Evolutionary conservation across 108 stramenopile genomes (phyloP).

Genomic region (Epipyxis sp.): DNA sequence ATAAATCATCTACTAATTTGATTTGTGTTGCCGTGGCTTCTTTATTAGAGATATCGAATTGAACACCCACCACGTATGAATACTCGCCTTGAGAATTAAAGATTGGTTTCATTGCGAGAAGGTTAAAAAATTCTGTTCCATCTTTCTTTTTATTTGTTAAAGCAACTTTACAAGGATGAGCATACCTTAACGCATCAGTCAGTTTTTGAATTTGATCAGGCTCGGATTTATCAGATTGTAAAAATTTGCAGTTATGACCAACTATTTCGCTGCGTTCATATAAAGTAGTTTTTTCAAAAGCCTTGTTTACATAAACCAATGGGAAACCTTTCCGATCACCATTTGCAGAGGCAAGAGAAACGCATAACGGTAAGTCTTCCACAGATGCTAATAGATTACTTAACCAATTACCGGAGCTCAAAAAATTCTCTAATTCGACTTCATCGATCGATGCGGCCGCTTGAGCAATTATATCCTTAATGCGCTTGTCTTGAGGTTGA

Average conservation of each 20-base stretch:
- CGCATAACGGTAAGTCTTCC: not conserved
- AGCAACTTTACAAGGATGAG: not conserved
- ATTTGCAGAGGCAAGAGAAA: not conserved
- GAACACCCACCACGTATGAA: not conserved
- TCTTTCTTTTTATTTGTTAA: not conserved
- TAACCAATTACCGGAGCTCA: not conserved
- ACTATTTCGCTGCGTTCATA: not conserved
- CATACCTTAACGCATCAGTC: not conserved
- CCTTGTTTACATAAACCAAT: constrained; percentile 9
- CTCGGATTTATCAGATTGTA: not conserved
- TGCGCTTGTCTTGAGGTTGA: not conserved
- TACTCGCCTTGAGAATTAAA: not conserved
- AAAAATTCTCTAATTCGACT: not conserved
- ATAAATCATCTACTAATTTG: constrained; percentile 9
- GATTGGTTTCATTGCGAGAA: not conserved
- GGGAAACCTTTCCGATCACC: not conserved
- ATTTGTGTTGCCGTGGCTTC: not conserved
- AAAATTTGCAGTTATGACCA: not conserved
- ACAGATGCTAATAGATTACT: not conserved
- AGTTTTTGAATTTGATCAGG: not conserved
- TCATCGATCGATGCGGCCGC: not conserved
- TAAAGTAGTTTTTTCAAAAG: constrained; percentile 7
- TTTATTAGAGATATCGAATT: constrained; percentile 11
- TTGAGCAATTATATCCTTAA: no score
- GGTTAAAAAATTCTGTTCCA: not conserved